phyloP scores from a whole-genome alignment of 495 filamentous ascomycete species.

The Penicillium maclennaniae region DNA sequence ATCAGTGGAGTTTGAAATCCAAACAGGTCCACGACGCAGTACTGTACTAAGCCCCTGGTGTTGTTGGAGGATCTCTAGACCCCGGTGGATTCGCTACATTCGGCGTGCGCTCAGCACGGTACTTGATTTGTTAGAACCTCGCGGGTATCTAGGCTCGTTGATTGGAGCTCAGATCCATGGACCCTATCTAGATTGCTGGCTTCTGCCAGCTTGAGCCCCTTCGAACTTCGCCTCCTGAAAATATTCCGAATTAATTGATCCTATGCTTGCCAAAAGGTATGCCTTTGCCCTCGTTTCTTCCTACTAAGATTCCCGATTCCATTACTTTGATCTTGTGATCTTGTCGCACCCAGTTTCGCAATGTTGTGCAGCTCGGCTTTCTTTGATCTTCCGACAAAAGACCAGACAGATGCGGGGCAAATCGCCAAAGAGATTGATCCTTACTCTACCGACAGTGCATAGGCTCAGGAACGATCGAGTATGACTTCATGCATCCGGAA shows the following conservation, averaged over 20 bases:
- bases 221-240: not conserved
- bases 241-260: not conserved
- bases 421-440: constrained; percentile 1
- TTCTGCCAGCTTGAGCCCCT: too few species aligned
- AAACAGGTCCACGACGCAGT: too few species aligned
- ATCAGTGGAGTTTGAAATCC: not conserved
- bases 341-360: not conserved
- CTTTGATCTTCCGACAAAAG: not conserved
- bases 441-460: constrained; percentile 9
- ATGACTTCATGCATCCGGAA: not conserved
- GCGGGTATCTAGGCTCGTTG: too few species aligned
- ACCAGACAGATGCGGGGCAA: not conserved
- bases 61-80: too few species aligned
- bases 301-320: not conserved
- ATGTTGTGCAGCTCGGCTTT: not conserved
- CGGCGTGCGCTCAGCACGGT: too few species aligned
- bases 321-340: not conserved
- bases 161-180: too few species aligned
- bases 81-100: too few species aligned
- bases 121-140: too few species aligned
- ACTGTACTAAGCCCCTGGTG: too few species aligned
- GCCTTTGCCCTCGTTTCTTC: not conserved
- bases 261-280: not conserved
- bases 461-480: constrained; percentile 3
- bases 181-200: too few species aligned